Percentiles rank a stretch among this genome's conserved stretches.
Evolutionary conservation across 2,329 filamentous ascomycete species (phyloP).

Genomic region (Beauveria medogensis): DNA sequence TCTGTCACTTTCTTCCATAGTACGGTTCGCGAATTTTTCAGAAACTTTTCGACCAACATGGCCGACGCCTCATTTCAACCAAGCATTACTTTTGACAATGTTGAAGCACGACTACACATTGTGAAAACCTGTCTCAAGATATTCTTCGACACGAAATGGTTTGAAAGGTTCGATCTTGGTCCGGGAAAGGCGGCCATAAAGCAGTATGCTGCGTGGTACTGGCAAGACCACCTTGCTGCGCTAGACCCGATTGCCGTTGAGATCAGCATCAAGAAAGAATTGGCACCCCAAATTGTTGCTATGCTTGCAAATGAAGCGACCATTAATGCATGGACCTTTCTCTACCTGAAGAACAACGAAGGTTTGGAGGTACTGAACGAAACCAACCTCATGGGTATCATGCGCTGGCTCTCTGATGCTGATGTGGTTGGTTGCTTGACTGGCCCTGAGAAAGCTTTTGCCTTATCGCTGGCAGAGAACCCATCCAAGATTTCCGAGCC

Average conservation of each 20-base stretch:
- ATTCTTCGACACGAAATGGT: constrained; percentile 27
- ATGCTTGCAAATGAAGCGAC: constrained; percentile 31
- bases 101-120: constrained; percentile 27
- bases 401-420: constrained; percentile 18
- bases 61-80: constrained; percentile 13
- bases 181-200: constrained; percentile 23
- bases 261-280: constrained; percentile 22
- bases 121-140: constrained; percentile 31
- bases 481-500: constrained; percentile 27
- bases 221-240: constrained; percentile 33
- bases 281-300: constrained; percentile 25
- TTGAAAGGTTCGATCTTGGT: constrained; percentile 20
- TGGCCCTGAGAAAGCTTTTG: constrained; percentile 22
- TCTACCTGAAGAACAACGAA: constrained; percentile 33
- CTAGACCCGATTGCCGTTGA: constrained; percentile 23
- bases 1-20: constrained; percentile 33
- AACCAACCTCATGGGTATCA: constrained; percentile 28
- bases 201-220: constrained; percentile 37
- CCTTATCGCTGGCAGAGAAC: constrained; percentile 17
- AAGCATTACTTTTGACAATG: constrained; percentile 27
- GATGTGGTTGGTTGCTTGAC: constrained; percentile 14
- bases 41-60: constrained; percentile 20
- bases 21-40: constrained; percentile 32
- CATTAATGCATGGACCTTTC: constrained; percentile 32
- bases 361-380: constrained; percentile 34